Evolutionary conservation across 257 asterid species (phyloP).

Genomic region (Fraxinus americana): DNA sequence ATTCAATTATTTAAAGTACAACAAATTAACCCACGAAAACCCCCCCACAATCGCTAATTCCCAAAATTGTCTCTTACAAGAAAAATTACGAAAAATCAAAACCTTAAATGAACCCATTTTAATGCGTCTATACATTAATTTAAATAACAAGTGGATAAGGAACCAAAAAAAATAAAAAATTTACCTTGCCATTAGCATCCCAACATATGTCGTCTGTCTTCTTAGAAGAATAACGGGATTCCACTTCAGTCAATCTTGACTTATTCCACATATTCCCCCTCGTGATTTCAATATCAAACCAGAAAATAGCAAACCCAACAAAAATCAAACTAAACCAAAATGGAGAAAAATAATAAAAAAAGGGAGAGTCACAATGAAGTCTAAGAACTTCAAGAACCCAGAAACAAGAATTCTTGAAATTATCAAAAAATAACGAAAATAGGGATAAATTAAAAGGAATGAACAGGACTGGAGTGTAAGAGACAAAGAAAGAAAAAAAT

Average conservation of each 20-base stretch:
- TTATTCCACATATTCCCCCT: conserved; percentile 50
- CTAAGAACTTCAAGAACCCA: conserved; percentile 15
- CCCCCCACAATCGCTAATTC: background rate
- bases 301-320: background rate
- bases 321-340: conserved; percentile 23
- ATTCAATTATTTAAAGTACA: background rate
- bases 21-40: background rate
- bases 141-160: background rate
- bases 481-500: background rate
- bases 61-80: background rate
- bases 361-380: background rate
- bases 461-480: background rate
- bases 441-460: background rate
- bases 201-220: conserved; percentile 70
- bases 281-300: conserved; percentile 8
- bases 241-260: conserved; percentile 77
- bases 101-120: background rate
- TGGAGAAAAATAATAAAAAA: no score
- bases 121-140: background rate
- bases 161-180: background rate
- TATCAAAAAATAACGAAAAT: background rate
- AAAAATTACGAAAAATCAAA: background rate
- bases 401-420: conserved; percentile 15
- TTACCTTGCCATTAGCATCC: conserved; percentile 13
- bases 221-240: conserved; percentile 76